Evolutionary conservation across 2,329 filamentous ascomycete genomes (phyloP).

Genomic region (Cladophialophora carrionii): DNA sequence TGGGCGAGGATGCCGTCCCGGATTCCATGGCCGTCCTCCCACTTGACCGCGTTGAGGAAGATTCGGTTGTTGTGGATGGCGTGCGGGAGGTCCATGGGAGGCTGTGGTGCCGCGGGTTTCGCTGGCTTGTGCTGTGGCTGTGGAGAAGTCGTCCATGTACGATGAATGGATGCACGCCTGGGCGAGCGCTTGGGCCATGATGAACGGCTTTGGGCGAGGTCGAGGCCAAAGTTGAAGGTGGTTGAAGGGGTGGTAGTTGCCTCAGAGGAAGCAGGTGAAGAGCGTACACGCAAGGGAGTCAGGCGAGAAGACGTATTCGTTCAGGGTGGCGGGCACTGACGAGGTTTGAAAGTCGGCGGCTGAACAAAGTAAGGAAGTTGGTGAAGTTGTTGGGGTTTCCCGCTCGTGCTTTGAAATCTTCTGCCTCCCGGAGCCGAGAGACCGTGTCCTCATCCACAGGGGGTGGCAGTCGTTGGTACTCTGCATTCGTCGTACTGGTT

Average conservation of each 20-base stretch:
- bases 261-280: slow-evolving; percentile 11
- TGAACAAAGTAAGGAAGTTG: slow-evolving; percentile 6
- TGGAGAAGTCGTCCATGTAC: slow-evolving; percentile 12
- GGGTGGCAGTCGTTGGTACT: slow-evolving; percentile 4
- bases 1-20: slow-evolving; percentile 8
- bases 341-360: background rate
- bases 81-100: background rate
- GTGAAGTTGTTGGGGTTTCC: slow-evolving; percentile 6
- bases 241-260: slow-evolving; percentile 12
- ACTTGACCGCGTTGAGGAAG: slow-evolving; percentile 2
- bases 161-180: slow-evolving; percentile 10
- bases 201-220: slow-evolving; percentile 9
- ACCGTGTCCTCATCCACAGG: background rate
- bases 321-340: background rate
- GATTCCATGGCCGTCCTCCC: slow-evolving; percentile 4
- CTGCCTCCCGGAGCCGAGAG: background rate
- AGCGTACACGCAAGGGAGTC: background rate
- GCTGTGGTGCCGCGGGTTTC: background rate
- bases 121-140: background rate
- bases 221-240: slow-evolving; percentile 7
- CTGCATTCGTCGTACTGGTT: slow-evolving; percentile 11
- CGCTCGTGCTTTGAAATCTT: background rate
- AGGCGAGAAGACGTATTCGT: slow-evolving; percentile 11
- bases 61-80: background rate
- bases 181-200: slow-evolving; percentile 9